Evolutionary conservation across 805 yeast genomes (phyloP), one percentile per base, ranked within the genome.

Genomic region (Ogataea nonfermentans): DNA sequence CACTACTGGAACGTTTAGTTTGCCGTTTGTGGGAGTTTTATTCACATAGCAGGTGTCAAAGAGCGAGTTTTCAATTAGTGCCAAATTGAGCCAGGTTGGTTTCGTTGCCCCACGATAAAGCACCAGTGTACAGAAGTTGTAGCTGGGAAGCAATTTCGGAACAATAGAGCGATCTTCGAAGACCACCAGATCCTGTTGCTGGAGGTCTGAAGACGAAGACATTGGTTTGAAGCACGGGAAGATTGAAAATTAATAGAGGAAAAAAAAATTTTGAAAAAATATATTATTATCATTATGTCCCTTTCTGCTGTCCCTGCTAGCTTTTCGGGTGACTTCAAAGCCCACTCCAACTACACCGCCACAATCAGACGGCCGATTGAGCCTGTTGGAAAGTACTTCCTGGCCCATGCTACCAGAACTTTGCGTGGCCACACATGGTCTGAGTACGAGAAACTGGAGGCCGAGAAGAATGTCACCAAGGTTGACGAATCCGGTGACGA

Each of bases 381-480:
- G 70, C 98, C 99, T 26, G 96, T 91, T 52, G 99, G 99, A 41
- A 91, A 95, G 47, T 85, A 78, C 62, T 93, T 90, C 71, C 72
- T 93, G 55, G 96, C 96, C 37, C 99, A 93, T 61, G 98, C 98
- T 43, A 81, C 95, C 53, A 85, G 99, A 74, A 78, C 95, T 39
- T 74, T 90, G 55, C 81, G 96, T 70, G 96, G 96, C 64, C 96
- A 95, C 71, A 88, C 98, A 35, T 93, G 97, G 96, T 88, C 97
- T 40, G 98, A 93, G 69, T 93, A 78, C 60, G 99, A 93, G 70
- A 82, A 84, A 64, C 71, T 89, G 52, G 95, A 90, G 74, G 96
- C 96, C 46, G 95, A 83, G 62, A 81, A 79, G 68, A 86, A 86
- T 66, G 95, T 85, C 57, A 74, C 76, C 56, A 67, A 67, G 41